Conservation (phyloP, 2,329 filamentous ascomycete genomes). For the Albophoma yamanashiensis region DNA sequence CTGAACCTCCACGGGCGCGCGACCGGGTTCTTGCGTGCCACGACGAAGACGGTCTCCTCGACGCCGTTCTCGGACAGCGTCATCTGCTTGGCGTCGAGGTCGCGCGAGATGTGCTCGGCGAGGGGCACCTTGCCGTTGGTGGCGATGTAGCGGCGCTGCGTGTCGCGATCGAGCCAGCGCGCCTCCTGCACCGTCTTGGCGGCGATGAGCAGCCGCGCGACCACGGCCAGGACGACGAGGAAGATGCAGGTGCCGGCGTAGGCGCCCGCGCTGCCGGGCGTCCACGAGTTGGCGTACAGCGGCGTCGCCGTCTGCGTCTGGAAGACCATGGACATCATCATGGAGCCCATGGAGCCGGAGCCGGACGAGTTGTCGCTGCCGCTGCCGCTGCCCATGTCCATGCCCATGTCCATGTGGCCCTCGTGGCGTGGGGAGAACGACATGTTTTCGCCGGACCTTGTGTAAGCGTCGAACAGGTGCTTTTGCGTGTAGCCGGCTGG, state of each 20-base stretch:
- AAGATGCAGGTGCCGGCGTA: constrained; percentile 93
- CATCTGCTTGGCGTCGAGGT: constrained; percentile 53
- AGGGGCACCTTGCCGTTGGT: constrained; percentile 54
- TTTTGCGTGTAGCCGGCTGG: not conserved
- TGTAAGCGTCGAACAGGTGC: not conserved
- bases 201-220: constrained; percentile 63
- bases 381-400: constrained; percentile 3
- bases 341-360: constrained; percentile 7
- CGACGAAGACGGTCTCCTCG: constrained; percentile 69
- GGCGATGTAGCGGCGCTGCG: constrained; percentile 66
- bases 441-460: not conserved
- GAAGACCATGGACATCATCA: constrained; percentile 46
- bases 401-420: constrained; percentile 7
- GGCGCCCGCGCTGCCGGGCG: constrained; percentile 54
- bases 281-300: constrained; percentile 58
- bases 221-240: constrained; percentile 62
- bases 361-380: constrained; percentile 2
- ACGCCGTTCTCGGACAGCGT: constrained; percentile 65
- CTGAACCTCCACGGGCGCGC: constrained; percentile 69
- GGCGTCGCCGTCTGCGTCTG: constrained; percentile 39
- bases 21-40: constrained; percentile 43
- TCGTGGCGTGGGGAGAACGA: not conserved
- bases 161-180: constrained; percentile 59
- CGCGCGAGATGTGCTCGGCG: constrained; percentile 46
- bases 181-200: constrained; percentile 52